A percentile compares a stretch with the other conserved stretches of the same genome.
These are phyloP conservation scores for Lasiosphaeria miniovina DNA, from an alignment of 495 filamentous ascomycete species.

Conservation along the genomic window DNA sequence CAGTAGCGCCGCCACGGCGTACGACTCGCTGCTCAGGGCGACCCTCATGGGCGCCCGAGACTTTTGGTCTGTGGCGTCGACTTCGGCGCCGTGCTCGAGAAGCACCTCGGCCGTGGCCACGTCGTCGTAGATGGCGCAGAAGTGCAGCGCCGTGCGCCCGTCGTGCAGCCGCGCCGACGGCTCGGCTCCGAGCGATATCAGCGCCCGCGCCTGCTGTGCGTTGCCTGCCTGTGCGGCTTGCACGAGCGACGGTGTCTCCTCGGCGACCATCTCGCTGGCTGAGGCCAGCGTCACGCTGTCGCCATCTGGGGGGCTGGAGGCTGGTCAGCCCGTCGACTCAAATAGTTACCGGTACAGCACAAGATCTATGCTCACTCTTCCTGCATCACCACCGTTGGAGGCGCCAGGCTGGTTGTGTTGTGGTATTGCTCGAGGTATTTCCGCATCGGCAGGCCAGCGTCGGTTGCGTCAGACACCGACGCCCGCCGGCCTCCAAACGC, in stretches of 20 bases:
- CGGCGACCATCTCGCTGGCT: neutral
- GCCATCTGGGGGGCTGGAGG: too few relatives aligned
- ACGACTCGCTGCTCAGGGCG: slow-evolving; percentile 20
- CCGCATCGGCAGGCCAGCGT: slow-evolving; percentile 2
- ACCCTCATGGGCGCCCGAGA: slow-evolving; percentile 18
- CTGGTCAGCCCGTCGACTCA: too few relatives aligned
- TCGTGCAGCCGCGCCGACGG: slow-evolving; percentile 14
- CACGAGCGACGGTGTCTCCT: slow-evolving; percentile 2
- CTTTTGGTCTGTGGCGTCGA: slow-evolving; percentile 23
- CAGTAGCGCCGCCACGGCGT: slow-evolving; percentile 15
- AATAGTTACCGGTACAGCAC: too few relatives aligned
- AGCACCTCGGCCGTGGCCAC: slow-evolving; percentile 13
- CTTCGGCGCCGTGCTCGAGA: slow-evolving; percentile 18
- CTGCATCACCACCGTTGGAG: neutral
- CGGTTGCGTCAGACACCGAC: slow-evolving; percentile 3
- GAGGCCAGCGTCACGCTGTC: neutral
- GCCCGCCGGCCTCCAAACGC: slow-evolving; percentile 8
- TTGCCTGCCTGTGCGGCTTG: slow-evolving; percentile 15
- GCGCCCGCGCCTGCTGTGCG: slow-evolving; percentile 10
- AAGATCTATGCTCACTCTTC: too few relatives aligned
- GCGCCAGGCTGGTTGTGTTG: neutral
- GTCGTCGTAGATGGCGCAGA: slow-evolving; percentile 28
- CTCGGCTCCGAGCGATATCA: slow-evolving; percentile 15
- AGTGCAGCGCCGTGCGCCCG: slow-evolving; percentile 27
- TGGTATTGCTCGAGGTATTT: slow-evolving; percentile 1